Conservation (phyloP, 2,329 filamentous ascomycete genomes). For the Ophiosphaerella korrae region DNA sequence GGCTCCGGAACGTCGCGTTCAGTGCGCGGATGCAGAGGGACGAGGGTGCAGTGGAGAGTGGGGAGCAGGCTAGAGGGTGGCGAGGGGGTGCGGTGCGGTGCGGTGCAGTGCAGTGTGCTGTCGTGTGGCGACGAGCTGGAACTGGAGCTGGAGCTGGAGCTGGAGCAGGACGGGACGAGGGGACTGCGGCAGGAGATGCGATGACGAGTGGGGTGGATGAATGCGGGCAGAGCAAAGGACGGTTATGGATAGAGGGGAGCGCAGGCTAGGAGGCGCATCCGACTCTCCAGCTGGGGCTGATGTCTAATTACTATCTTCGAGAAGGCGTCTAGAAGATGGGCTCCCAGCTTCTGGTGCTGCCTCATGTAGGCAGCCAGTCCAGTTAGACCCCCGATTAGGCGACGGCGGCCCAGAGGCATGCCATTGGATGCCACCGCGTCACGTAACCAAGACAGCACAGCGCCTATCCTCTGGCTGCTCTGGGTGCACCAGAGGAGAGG, state of each 20-base stretch:
- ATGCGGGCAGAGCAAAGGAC: background rate
- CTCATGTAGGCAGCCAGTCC: conserved; percentile 7
- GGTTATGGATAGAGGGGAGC: conserved; percentile 19
- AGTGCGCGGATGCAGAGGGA: conserved; percentile 15
- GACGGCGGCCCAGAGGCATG: conserved; percentile 13
- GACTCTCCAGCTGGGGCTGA: conserved; percentile 12
- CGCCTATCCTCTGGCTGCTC: background rate
- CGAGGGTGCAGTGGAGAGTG: conserved; percentile 3
- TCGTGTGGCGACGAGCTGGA: conserved; percentile 18
- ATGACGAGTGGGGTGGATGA: conserved; percentile 19
- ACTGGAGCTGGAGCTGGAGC: conserved; percentile 20
- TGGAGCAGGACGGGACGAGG: conserved; percentile 21
- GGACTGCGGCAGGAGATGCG: conserved; percentile 17
- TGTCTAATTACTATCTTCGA: conserved; percentile 26
- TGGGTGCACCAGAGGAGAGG: conserved; percentile 2
- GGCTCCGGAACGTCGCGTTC: conserved; percentile 33
- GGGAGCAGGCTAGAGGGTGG: background rate
- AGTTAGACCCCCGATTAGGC: background rate
- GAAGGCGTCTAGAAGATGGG: conserved; percentile 35
- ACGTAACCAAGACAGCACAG: conserved; percentile 5
- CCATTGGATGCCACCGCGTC: conserved; percentile 22
- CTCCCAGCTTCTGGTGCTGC: conserved; percentile 10
- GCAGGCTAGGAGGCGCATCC: conserved; percentile 18
- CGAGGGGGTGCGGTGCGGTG: conserved; percentile 1
- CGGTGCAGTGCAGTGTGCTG: conserved; percentile 6